phyloP scores from a whole-genome alignment of 169 alveolate species.

The Plasmodium blacklocki region DNA sequence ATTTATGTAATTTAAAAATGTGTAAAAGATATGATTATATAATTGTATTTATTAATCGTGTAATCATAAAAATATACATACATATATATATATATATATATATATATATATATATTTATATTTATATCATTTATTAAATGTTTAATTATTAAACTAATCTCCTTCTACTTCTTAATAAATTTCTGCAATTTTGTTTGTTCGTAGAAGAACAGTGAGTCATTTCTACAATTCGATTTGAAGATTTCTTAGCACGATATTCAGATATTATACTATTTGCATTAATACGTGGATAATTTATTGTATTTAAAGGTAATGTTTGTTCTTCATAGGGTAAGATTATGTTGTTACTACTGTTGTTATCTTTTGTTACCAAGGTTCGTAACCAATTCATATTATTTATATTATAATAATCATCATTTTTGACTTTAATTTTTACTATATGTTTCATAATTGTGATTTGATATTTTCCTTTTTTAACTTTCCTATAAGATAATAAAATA shows the following conservation, averaged over 20 bases:
- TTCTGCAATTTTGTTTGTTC: slow-evolving; percentile 2
- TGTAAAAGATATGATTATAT: too few species aligned
- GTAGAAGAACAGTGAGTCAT: slow-evolving; percentile 8
- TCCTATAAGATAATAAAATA: neutral
- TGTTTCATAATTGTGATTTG: neutral
- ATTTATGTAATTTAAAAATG: too few species aligned
- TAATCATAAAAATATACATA: too few species aligned
- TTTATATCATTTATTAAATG: too few species aligned
- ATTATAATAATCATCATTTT: too few species aligned
- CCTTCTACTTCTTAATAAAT: slow-evolving; percentile 2
- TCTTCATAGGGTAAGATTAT: neutral
- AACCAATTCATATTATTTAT: too few species aligned
- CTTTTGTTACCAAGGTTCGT: too few species aligned
- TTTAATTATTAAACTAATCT: neutral
- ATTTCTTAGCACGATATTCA: neutral
- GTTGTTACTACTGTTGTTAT: neutral
- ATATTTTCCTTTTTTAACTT: slow-evolving; percentile 14
- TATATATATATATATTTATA: too few species aligned
- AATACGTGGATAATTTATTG: neutral
- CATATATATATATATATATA: too few species aligned
- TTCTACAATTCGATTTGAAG: neutral
- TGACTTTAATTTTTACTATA: too few species aligned
- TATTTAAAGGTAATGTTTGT: neutral
- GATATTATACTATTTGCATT: neutral
- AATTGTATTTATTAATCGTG: too few species aligned